phyloP scores from a whole-genome alignment of 192 early-diverging fungal genomes.

The Coemansia asiatica region DNA sequence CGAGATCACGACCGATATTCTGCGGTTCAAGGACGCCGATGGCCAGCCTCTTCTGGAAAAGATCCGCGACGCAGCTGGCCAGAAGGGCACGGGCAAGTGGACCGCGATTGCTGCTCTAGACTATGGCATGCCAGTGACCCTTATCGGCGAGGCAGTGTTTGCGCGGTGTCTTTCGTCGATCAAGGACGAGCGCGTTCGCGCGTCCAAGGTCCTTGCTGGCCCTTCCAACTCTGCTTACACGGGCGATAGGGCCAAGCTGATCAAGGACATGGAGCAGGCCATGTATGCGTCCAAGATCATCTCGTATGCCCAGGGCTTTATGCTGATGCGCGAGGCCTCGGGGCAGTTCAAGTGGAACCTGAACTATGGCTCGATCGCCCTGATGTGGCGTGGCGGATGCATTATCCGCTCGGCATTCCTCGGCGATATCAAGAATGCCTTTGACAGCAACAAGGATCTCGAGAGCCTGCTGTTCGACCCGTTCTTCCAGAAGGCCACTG shows the following conservation, averaged over 20 bases:
- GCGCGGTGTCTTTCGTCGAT: constrained; percentile 93
- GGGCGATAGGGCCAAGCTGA: constrained; percentile 86
- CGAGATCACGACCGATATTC: constrained; percentile 93
- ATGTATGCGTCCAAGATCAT: constrained; percentile 98
- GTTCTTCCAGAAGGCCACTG: constrained; percentile 93
- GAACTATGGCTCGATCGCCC: constrained; percentile 95
- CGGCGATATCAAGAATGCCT: constrained; percentile 96
- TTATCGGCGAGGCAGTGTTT: constrained; percentile 98
- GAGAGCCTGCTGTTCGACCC: constrained; percentile 93
- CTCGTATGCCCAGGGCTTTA: constrained; percentile 98
- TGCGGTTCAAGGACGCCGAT: constrained; percentile 90
- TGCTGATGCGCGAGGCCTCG: constrained; percentile 95
- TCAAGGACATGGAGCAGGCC: constrained; percentile 88
- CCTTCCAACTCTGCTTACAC: constrained; percentile 67
- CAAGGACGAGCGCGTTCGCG: constrained; percentile 93
- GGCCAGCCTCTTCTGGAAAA: constrained; percentile 86
- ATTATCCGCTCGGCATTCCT: constrained; percentile 97
- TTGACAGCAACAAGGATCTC: constrained; percentile 80
- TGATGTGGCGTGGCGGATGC: constrained; percentile 99
- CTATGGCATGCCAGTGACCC: constrained; percentile 92
- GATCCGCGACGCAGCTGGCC: constrained; percentile 95
- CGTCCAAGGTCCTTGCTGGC: constrained; percentile 82
- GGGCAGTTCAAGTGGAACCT: constrained; percentile 91
- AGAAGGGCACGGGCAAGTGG: constrained; percentile 99
- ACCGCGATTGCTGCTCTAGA: constrained; percentile 95